Conservation (phyloP, 108 stramenopile species). For the Pseudonitzschia multistriata region DNA sequence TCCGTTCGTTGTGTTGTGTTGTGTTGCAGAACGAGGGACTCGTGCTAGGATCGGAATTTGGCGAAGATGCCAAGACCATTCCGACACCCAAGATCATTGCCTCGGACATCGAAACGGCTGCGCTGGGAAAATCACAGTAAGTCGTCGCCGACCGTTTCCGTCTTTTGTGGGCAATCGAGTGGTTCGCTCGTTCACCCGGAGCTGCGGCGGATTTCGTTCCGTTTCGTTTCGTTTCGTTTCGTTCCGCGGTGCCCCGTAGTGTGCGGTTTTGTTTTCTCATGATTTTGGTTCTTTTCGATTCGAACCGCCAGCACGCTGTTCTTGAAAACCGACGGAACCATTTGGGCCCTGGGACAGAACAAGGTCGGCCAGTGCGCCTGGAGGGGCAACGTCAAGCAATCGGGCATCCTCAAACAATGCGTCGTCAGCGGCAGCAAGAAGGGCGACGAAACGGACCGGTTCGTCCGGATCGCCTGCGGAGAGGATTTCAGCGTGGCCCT, state of each 20-base stretch:
- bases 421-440: background rate
- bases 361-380: slow-evolving; percentile 78
- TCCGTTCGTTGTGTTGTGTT: background rate
- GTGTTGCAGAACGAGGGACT: slow-evolving; percentile 26
- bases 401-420: slow-evolving; percentile 25
- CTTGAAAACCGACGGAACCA: slow-evolving; percentile 48
- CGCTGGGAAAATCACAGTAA: slow-evolving; percentile 69
- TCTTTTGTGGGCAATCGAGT: no score
- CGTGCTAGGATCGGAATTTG: slow-evolving; percentile 15
- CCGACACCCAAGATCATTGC: slow-evolving; percentile 35
- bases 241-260: background rate
- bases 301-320: slow-evolving; percentile 41
- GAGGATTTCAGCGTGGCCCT: slow-evolving; percentile 83
- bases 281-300: background rate
- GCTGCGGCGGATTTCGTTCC: background rate
- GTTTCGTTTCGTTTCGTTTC: background rate
- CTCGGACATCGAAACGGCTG: slow-evolving; percentile 52
- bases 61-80: slow-evolving; percentile 26
- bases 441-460: slow-evolving; percentile 12
- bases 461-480: slow-evolving; percentile 66
- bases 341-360: slow-evolving; percentile 68
- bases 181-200: background rate
- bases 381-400: slow-evolving; percentile 36
- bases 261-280: no score
- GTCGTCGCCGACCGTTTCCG: no score